Percentiles rank a stretch among this genome's conserved stretches.
phyloP scores from a whole-genome alignment of 805 yeast genomes.

The Saccharomycopsis fibuligera region DNA sequence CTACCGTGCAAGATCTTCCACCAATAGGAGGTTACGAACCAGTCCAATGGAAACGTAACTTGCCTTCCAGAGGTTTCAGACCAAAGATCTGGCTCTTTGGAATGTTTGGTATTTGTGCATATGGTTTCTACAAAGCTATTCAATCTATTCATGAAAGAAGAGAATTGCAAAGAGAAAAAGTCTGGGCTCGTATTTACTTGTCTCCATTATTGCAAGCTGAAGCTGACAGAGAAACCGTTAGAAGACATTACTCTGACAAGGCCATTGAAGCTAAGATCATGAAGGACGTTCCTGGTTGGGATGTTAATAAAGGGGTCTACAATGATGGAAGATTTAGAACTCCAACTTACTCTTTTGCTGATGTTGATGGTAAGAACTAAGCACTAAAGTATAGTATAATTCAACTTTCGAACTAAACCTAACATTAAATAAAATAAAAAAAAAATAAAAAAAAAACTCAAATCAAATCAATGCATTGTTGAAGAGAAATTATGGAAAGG shows the following conservation, averaged over 20 bases:
- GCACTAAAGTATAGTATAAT: too few relatives aligned
- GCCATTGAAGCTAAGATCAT: conserved; percentile 64
- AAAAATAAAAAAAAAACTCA: too few relatives aligned
- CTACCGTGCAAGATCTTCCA: conserved; percentile 66
- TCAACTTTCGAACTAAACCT: too few relatives aligned
- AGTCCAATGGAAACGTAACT: conserved; percentile 82
- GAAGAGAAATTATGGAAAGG: too few relatives aligned
- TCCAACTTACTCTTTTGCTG: conserved; percentile 20
- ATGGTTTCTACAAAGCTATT: conserved; percentile 63
- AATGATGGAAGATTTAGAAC: conserved; percentile 34
- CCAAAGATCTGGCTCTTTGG: conserved; percentile 67
- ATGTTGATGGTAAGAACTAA: conserved; percentile 5
- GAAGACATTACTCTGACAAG: conserved; percentile 61
- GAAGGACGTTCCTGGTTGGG: conserved; percentile 59
- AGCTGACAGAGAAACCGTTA: conserved; percentile 69
- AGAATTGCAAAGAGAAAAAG: conserved; percentile 68
- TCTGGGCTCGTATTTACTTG: conserved; percentile 69
- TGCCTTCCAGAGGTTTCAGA: conserved; percentile 80
- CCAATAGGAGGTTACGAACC: conserved; percentile 85
- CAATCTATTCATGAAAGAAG: conserved; percentile 68
- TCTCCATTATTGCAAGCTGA: conserved; percentile 76
- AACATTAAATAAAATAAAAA: too few relatives aligned
- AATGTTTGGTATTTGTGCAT: conserved; percentile 55
- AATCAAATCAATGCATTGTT: too few relatives aligned
- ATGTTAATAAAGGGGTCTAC: conserved; percentile 42